Base-by-base conservation (phyloP, 164 flowering plant species). In the Piper longum region DNA sequence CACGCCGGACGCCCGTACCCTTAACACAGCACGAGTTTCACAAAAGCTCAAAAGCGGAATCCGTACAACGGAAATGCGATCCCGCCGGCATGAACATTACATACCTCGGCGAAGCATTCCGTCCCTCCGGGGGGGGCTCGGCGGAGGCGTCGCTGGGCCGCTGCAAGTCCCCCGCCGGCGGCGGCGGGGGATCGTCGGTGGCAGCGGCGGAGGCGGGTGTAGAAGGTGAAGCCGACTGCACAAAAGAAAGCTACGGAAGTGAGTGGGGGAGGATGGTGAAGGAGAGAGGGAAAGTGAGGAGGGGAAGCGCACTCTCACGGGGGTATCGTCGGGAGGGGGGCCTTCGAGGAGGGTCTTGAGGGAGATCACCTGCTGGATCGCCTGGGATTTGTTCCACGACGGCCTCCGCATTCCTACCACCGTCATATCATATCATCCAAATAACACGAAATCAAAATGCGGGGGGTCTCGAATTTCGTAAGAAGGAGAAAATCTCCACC, bases 351-450 rank as follows among this genome's bases (percentile, higher is more conserved):
- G 72, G 57, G 82, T 70, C 67, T 89, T 89, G 36, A 89, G 83
- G 3, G 83, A 83, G 65, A 89, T 77, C 12, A 87, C 96, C 73
- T 89, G 96, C 80, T 89, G 91, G 75, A 87, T 87, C 79, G 96
- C 96, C 76, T 89, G 96, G 0, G 89, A 85, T 71, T 87, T 87
- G 87, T 89, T 89, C 96, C 96, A 89, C 14, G 96, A 89, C 40
- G 96, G 96, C 57, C 88, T 74, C 16, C 96, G 73, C 96, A 89
- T 89, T 8, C 93, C 96, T 88, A 74, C 62, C 51, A 64, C 63
- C 41, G 12, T 16, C 56, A 8, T 42, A 41, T 26, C 16, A 48
- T 9, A 48, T 3, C 60, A 26, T 41, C 39, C 26, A 13, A 42
- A 7, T 26, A 26, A 26, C 36, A 26, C 36, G 36, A 26, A 26